Base-by-base conservation (phyloP, 495 filamentous ascomycete genomes). In the Aspergillus diversus region DNA sequence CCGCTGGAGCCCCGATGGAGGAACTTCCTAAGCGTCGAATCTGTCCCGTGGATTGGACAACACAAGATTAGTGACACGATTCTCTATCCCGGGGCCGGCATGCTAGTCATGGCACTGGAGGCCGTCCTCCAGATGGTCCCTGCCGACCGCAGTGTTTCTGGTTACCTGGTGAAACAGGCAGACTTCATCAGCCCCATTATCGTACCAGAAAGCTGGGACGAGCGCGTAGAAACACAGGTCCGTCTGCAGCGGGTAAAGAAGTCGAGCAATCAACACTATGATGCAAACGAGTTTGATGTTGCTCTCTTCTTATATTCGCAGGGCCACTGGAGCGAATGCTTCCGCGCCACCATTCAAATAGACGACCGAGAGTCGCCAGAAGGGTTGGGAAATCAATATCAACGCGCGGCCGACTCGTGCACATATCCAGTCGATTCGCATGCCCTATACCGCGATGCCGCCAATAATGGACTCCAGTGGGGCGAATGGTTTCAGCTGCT, bases 1-100 rank as follows among this genome's bases (percentile, higher is more conserved):
- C 54, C 52, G 3, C 43, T 65, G 1, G 71, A 76, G 8, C 75
- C 77, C 0, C 57, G 72, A 31, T 76, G n/a, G 82, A 70, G 80
- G 49, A 75, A 52, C 17, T 68, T 78, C 17, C 33, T 76, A 64
- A 73, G 21, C 7, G 15, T 75, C 6, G 39, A 55, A 8, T 67
- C 77, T 7, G 64, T 68, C 1, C 78, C 77, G 2, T 84, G 81
- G 81, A 53, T 78, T 33, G 63, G 65, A 1, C 73, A 81, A 48
- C 81, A 84, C 60, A 47, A 55, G 21, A 69, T 74, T 33, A 67
- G 21, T 15, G 68, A 59, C 11, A 50, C 59, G 5, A 46, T 64
- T 7, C 49, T 77, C 15, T 73, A 63, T 55, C 73, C 75, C 1
- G 73, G 65, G 15, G 64, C 73, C 5, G 75, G 72, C n/a, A 76